Percentiles rank a stretch among this genome's conserved stretches.
phyloP scores from a whole-genome alignment of 805 yeast genomes.

The Yarrowia porcina region DNA sequence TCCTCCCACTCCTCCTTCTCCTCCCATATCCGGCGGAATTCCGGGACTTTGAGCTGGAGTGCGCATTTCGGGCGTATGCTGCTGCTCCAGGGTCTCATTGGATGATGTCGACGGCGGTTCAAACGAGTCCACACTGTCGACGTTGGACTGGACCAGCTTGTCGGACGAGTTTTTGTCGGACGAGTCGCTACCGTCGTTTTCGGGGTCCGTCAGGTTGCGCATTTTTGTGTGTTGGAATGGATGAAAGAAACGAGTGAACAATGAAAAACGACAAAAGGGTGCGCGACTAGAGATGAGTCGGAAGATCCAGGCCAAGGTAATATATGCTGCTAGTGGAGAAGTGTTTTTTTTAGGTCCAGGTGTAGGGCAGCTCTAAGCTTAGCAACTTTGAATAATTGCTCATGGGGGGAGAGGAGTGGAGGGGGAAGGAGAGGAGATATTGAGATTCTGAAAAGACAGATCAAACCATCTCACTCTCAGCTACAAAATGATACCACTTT shows the following conservation, averaged over 20 bases:
- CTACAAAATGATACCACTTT: too few species aligned
- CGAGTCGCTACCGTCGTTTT: not conserved
- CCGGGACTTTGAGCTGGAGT: not conserved
- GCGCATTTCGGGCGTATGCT: not conserved
- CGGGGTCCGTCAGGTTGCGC: constrained; percentile 1
- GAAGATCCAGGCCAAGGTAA: not conserved
- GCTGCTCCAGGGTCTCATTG: not conserved
- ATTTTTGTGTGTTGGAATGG: not conserved
- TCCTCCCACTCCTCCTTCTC: too few species aligned
- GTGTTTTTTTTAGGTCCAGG: not conserved
- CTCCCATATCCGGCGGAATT: not conserved
- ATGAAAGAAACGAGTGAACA: not conserved
- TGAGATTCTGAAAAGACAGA: not conserved
- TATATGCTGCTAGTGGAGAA: not conserved
- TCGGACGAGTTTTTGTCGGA: constrained; percentile 7
- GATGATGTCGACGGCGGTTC: not conserved
- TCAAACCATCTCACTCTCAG: not conserved
- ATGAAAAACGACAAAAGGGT: not conserved
- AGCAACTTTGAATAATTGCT: constrained; percentile 18
- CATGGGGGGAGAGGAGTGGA: not conserved
- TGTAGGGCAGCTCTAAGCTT: constrained; percentile 6
- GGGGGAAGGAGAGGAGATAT: not conserved
- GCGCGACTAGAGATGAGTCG: not conserved
- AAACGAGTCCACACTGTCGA: not conserved
- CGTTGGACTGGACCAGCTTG: not conserved